Evolutionary conservation across 306 rosid species (phyloP), one percentile per base, ranked within the genome.

Genomic region (Acacia melanoxylon): DNA sequence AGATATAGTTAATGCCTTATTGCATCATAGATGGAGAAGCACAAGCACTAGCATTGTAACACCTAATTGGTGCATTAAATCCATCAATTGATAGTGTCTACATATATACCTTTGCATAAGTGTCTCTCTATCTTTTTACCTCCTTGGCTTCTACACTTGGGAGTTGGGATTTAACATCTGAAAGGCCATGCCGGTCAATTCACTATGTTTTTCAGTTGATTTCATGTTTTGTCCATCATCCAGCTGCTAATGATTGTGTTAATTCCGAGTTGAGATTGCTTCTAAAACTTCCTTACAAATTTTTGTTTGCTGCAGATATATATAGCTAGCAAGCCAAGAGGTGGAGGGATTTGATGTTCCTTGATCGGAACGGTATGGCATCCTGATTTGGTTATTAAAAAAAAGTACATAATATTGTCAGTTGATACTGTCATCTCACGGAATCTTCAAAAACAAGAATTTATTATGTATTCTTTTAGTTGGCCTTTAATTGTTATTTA

Each of bases 271-370:
- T 27, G 37, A 61, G 68, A 62, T 27, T 62, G 68, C 68, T 62
- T 62, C 37, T 29, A 5, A 15, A 4, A 22, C 56, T 27, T 13
- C 6, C 66, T 81, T 15, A 10, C 25, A 29, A 45, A 12, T 49
- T 65, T 44, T 35, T 76, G 16, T 41, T 27, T 85, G 65, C 41
- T 63, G 72, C 91, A 90, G 93, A 88, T 78, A 74, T 85, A 2
- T 86, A 85, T 79, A 86, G 93, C 78, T 90, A 86, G 89, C 71
- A 88, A 86, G 89, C 71, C 35, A 71, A 54, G 74, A 52, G 81
- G 58, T 27, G 24, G 15, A 79, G 22, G 59, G 79, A 40, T 44
- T 52, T 80, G 70, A 61, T 61, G 65, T 22, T 41, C 13, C 46
- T 17, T 56, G 63, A 54, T 15, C 6, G 82, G 77, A 76, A 75